Base-by-base conservation (phyloP, 1,284 basidiomycete genomes). In the Sporisorium reilianum region DNA sequence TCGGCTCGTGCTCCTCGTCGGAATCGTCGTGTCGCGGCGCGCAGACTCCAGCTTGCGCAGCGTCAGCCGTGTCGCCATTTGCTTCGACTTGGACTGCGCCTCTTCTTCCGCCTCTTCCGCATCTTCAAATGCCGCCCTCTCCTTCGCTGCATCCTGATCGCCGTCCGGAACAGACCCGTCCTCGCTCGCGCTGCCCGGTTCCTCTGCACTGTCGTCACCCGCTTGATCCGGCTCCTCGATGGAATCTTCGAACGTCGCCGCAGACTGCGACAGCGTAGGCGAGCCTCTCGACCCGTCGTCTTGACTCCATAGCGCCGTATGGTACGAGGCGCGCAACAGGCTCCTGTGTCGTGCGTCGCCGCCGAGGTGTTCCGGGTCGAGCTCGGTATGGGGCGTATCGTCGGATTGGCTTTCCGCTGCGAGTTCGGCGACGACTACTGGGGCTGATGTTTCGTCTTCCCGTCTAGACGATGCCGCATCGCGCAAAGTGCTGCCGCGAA, bases 241-340 rank as follows among this genome's bases (percentile, higher is more conserved):
- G 5, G 58, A 16, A 32, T 53, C 44, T 5, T 48, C 20, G 9
- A 52, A 55, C 2, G 34, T 7, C 2, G 36, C 22, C 5, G 42
- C 22, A 16, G 34, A 50, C 16, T 45, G 50, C 5, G 32, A 53
- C 12, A 54, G 38, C 22, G 59, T 46, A 1, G 42, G 46, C 18
- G 59, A 61, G 22, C 26, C 28, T 11, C 44, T 25, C 28, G 44
- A 16, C 3, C 57, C 64, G 22, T 67, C 64, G n/a, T 67, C 58
- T n/a, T 67, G 64, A 41, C 59, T 67, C 59, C 58, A 61, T 8
- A 67, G 25, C 14, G 69, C 73, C 9, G 68, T 72, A 25, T 76
- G 68, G 34, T 71, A 76, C 0, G 74, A 76, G 10, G 72, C 67
- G 18, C 68, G 60, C 11, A 63, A 25, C 11, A 69, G 30, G 40